Percentiles rank a stretch among this genome's conserved stretches.
These are phyloP conservation scores for Solanum piurae DNA, from an alignment of 257 asterid species.

Conservation along the genomic window DNA sequence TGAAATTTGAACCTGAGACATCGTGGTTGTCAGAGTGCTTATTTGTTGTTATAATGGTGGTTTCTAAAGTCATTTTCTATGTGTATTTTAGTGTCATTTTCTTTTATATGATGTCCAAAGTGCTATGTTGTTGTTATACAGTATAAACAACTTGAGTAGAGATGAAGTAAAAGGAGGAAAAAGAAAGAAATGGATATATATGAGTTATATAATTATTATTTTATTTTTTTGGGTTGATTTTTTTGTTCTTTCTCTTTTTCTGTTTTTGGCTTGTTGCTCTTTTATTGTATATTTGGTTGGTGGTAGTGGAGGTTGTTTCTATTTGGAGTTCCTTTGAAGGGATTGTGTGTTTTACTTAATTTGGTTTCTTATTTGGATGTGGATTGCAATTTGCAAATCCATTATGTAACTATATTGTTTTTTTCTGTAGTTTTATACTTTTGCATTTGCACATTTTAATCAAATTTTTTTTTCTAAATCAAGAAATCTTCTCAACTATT, in stretches of 20 bases:
- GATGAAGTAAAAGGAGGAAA: constrained; percentile 32
- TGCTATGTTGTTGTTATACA: constrained; percentile 4
- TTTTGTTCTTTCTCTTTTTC: not conserved
- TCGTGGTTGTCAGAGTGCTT: too few species aligned
- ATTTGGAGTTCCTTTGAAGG: constrained; percentile 72
- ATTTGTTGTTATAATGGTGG: not conserved
- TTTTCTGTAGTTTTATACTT: constrained; percentile 14
- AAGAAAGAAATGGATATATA: constrained; percentile 11
- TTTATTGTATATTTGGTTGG: constrained; percentile 49
- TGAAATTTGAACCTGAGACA: not conserved
- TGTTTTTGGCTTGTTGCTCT: constrained; percentile 9
- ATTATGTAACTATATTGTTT: constrained; percentile 4
- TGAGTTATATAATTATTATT: constrained; percentile 16
- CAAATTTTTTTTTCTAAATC: constrained; percentile 6
- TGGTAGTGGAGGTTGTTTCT: constrained; percentile 86
- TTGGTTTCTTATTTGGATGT: constrained; percentile 18
- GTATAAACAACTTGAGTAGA: constrained; percentile 38
- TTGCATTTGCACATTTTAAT: not conserved
- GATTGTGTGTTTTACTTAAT: constrained; percentile 22
- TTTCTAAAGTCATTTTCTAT: not conserved
- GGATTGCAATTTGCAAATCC: constrained; percentile 26
- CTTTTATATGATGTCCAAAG: constrained; percentile 11
- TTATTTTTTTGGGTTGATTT: not conserved
- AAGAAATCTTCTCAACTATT: constrained; percentile 30
- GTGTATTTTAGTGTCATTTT: not conserved